Evolutionary conservation across 1,284 basidiomycete genomes (phyloP).

Genomic region (Ustilago vetiveriae): DNA sequence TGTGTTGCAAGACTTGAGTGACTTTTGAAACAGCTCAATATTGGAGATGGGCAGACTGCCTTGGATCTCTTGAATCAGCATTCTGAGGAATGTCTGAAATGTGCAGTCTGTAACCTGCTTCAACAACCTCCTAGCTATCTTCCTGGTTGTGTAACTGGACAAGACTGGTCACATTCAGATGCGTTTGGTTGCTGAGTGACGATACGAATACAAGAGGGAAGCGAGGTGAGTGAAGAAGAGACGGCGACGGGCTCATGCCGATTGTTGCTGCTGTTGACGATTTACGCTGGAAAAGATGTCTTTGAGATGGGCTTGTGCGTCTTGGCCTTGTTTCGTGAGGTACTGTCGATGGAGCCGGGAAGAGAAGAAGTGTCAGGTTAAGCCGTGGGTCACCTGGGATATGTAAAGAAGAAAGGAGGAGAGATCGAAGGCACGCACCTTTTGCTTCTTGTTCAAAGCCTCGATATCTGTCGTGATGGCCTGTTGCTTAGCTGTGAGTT

Average conservation of each 20-base stretch:
- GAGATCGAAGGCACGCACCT: constrained; percentile 8
- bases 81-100: too few species aligned
- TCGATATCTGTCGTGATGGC: constrained; percentile 24
- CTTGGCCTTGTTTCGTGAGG: constrained; percentile 40
- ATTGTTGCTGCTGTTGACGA: constrained; percentile 29
- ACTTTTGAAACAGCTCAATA: too few species aligned
- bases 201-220: neutral
- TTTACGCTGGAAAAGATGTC: constrained; percentile 46
- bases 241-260: neutral
- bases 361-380: neutral
- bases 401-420: neutral
- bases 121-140: too few species aligned
- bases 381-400: too few species aligned
- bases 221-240: neutral
- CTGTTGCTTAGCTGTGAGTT: constrained; percentile 20
- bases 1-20: too few species aligned
- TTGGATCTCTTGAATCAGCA: too few species aligned
- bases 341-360: constrained; percentile 10
- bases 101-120: too few species aligned
- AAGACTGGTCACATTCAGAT: too few species aligned
- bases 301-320: constrained; percentile 49
- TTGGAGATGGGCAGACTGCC: too few species aligned
- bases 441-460: constrained; percentile 27
- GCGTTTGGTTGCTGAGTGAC: too few species aligned
- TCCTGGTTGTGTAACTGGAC: too few species aligned